phyloP scores from a whole-genome alignment of 2,329 filamentous ascomycete species.

The Alternaria sp. region DNA sequence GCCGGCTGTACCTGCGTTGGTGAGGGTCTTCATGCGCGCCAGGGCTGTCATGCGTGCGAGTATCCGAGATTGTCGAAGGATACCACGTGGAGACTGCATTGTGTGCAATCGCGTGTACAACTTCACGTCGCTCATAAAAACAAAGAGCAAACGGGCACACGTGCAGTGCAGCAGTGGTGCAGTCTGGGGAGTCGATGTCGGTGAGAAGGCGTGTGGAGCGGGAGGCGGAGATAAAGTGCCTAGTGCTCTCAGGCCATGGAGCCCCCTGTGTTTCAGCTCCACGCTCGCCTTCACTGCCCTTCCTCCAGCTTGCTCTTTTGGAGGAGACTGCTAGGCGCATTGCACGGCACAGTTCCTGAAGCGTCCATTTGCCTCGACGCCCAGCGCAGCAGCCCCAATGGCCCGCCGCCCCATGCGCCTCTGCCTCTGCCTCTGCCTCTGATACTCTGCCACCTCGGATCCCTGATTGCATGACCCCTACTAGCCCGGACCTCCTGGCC shows the following conservation, averaged over 20 bases:
- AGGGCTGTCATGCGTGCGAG: not conserved
- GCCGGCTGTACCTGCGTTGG: not conserved
- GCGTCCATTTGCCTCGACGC: conserved; percentile 11
- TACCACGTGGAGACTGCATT: not conserved
- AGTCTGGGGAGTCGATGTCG: not conserved
- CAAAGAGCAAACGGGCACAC: not conserved
- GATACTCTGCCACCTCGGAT: conserved; percentile 12
- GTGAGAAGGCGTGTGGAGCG: not conserved
- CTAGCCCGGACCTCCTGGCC: conserved; percentile 13
- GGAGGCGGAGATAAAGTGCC: conserved; percentile 2
- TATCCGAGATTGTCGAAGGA: not conserved
- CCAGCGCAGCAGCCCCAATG: conserved; percentile 16
- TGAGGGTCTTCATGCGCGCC: not conserved
- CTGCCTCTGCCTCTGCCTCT: conserved; percentile 5
- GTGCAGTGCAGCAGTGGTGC: not conserved
- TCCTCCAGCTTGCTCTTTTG: conserved; percentile 1
- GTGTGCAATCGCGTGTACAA: not conserved
- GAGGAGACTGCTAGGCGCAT: conserved; percentile 9
- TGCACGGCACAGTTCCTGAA: conserved; percentile 3
- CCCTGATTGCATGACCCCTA: conserved; percentile 7
- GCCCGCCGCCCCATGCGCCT: conserved; percentile 2
- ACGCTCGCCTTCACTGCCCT: conserved; percentile 4
- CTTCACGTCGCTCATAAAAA: not conserved
- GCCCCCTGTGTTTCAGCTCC: conserved; percentile 11
- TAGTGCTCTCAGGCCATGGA: not conserved